phyloP scores from a whole-genome alignment of 1,284 basidiomycete species.

The Rhodotorula sp. region DNA sequence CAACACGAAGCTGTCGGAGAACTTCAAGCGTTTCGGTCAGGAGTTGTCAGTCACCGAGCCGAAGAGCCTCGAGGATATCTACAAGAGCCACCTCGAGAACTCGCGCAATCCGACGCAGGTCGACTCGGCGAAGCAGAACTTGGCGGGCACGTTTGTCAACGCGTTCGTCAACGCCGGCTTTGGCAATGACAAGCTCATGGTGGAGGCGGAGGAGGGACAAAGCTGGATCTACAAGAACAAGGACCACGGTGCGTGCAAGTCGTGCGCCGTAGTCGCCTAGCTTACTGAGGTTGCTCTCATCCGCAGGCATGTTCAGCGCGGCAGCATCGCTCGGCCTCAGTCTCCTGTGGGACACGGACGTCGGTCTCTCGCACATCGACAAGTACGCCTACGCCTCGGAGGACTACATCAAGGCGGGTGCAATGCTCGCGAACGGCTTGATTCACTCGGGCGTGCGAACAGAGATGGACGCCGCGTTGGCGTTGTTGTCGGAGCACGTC shows the following conservation, averaged over 20 bases:
- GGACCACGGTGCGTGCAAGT: slow-evolving; percentile 72
- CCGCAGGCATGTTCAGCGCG: slow-evolving; percentile 87
- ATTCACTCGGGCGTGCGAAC: slow-evolving; percentile 85
- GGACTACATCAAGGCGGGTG: slow-evolving; percentile 97
- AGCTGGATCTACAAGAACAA: slow-evolving; percentile 99
- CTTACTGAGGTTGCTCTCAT: neutral
- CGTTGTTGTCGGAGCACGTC: slow-evolving; percentile 85
- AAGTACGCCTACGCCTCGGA: slow-evolving; percentile 96
- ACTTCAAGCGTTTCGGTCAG: slow-evolving; percentile 90
- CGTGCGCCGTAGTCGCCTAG: no score
- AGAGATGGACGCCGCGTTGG: slow-evolving; percentile 90
- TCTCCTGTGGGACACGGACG: slow-evolving; percentile 94
- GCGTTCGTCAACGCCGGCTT: slow-evolving; percentile 99
- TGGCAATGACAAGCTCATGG: slow-evolving; percentile 98
- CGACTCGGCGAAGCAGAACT: slow-evolving; percentile 90
- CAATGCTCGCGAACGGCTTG: slow-evolving; percentile 90
- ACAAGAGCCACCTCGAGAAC: slow-evolving; percentile 94
- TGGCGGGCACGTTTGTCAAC: slow-evolving; percentile 97
- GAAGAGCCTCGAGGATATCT: slow-evolving; percentile 92
- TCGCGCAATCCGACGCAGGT: slow-evolving; percentile 70
- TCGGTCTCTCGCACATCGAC: slow-evolving; percentile 91
- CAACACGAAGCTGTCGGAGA: slow-evolving; percentile 75
- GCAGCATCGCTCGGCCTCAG: slow-evolving; percentile 90
- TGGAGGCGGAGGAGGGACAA: slow-evolving; percentile 88
- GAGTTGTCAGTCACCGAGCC: slow-evolving; percentile 89